Evolutionary conservation across 257 asterid genomes (phyloP).

Genomic region (Nicotiana benthamiana): DNA sequence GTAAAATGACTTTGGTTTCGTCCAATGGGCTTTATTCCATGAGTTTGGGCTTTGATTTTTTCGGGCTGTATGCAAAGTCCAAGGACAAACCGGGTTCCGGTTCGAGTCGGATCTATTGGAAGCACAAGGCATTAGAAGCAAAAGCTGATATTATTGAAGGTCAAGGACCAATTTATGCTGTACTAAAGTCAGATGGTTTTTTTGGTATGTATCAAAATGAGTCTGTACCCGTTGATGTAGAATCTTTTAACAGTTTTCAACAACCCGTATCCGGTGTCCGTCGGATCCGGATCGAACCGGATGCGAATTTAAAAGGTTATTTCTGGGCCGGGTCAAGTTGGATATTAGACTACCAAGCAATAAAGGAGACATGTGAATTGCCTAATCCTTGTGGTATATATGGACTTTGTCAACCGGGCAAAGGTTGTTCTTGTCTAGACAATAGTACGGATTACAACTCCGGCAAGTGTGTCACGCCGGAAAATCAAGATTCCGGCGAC

Average conservation of each 20-base stretch:
- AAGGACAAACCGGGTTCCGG: conserved; percentile 18
- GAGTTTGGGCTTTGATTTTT: conserved; percentile 57
- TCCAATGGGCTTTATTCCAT: conserved; percentile 68
- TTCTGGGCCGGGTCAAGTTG: conserved; percentile 86
- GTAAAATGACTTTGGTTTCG: conserved; percentile 49
- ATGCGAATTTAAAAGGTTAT: conserved; percentile 70
- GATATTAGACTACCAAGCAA: conserved; percentile 54
- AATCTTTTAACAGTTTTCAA: conserved; percentile 65
- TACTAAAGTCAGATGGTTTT: conserved; percentile 54
- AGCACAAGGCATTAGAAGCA: conserved; percentile 64
- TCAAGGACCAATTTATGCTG: conserved; percentile 47
- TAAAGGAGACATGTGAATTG: conserved; percentile 56
- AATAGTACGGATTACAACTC: conserved; percentile 32
- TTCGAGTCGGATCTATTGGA: conserved; percentile 52
- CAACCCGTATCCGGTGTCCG: conserved; percentile 45
- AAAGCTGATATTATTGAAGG: conserved; percentile 52
- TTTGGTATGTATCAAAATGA: conserved; percentile 78
- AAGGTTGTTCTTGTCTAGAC: conserved; percentile 61
- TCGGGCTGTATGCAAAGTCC: conserved; percentile 51
- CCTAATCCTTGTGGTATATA: conserved; percentile 73
- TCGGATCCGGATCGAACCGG: conserved; percentile 64
- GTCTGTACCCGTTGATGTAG: conserved; percentile 58
- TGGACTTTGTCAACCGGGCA: conserved; percentile 60
- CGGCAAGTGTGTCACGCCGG: conserved; percentile 34
- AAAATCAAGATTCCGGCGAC: conserved; percentile 20